These are phyloP conservation scores for Tetrahymena elliotti DNA, from an alignment of 73 alveolate species.

Conservation along the genomic window DNA sequence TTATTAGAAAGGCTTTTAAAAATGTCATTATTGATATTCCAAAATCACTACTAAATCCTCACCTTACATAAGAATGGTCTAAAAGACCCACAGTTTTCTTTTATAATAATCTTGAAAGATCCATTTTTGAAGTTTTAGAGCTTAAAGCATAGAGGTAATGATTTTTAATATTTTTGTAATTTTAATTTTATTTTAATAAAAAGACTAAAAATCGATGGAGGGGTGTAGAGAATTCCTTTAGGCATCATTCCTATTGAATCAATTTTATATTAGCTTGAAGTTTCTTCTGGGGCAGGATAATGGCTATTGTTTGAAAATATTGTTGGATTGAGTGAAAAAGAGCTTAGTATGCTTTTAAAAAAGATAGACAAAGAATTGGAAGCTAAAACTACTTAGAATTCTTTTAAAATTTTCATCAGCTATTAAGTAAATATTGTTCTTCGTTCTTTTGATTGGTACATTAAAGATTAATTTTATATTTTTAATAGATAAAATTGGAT, in stretches of 20 bases:
- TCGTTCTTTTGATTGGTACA: no score
- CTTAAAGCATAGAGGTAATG: not conserved
- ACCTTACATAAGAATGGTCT: not conserved
- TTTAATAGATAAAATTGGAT: not conserved
- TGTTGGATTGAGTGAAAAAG: not conserved
- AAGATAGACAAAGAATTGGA: not conserved
- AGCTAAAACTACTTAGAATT: not conserved
- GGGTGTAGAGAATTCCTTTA: not conserved
- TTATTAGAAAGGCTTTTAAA: not conserved
- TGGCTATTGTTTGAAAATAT: not conserved
- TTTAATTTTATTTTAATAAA: not conserved
- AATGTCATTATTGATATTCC: not conserved
- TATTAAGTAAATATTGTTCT: not conserved
- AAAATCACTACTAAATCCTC: not conserved
- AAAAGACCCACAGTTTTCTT: not conserved
- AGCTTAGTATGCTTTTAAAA: not conserved
- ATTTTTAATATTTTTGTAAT: not conserved
- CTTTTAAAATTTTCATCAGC: not conserved
- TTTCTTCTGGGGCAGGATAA: not conserved
- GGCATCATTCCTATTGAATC: not conserved
- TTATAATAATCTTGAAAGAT: not conserved
- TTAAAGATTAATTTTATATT: not conserved
- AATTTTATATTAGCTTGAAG: not conserved
- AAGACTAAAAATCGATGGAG: not conserved
- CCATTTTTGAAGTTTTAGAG: not conserved